Evolutionary conservation across 1,284 basidiomycete species (phyloP), one percentile per base, ranked within the genome.

Genomic region (Heliocybe sulcata): DNA sequence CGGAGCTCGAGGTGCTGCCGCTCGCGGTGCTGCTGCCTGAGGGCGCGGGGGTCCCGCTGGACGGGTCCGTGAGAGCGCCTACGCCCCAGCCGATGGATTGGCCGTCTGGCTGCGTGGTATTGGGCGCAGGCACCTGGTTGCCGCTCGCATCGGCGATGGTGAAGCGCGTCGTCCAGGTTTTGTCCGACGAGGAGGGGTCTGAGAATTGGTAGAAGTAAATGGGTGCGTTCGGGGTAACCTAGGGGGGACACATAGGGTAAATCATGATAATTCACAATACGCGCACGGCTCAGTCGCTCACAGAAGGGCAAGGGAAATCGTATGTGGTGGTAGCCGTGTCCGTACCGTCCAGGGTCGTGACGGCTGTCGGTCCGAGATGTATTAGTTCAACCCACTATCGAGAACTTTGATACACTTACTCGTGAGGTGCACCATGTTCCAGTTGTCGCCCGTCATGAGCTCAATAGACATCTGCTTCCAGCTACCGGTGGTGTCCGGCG

Each of bases 201-300:
- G 79, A 75, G 73, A 85, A 90, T 65, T 89, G 86, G 69, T 88
- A 90, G 74, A 92, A 92, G 71, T 90, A 92, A 60, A 92, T 83
- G 26, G 81, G 68, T 1, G 89, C 76, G 67, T 87, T 76, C 35
- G 83, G 81, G n/a, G 71, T 72, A 22, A 94, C 90, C 76, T 86
- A 63, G 8, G 42, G 26, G 45, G 47, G 22, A 14, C 35, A 16
- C 31, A 31, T 25, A 26, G 27, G n/a, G n/a, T n/a, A n/a, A n/a
- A n/a, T n/a, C n/a, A n/a, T n/a, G n/a, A n/a, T n/a, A n/a, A n/a
- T n/a, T n/a, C n/a, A n/a, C n/a, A n/a, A n/a, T n/a, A n/a, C n/a
- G n/a, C n/a, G n/a, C n/a, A n/a, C n/a, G n/a, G n/a, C n/a, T n/a
- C n/a, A n/a, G n/a, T n/a, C 11, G 10, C 75, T 58, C 59, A 87